Base-by-base conservation (phyloP, 192 early-diverging fungal species). In the Geosiphon pyriformis region DNA sequence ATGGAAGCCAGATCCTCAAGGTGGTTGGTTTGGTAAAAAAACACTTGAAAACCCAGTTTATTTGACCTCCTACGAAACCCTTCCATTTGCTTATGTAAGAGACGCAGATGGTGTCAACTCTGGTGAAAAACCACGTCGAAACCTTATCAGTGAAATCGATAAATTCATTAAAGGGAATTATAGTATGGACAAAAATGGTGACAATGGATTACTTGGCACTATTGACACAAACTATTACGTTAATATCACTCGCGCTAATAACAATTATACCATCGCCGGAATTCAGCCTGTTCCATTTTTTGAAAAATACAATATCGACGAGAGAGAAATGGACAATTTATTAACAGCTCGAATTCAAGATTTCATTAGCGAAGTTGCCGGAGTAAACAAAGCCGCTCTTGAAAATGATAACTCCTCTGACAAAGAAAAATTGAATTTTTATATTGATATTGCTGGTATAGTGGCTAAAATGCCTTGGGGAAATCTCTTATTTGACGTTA, bases 381-480 rank as follows among this genome's bases (percentile, higher is more conserved):
- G 52, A 2, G 58, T 82, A 15, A 61, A 83, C 71, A 87, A 86
- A 69, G 23, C 55, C 3, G 74, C 74, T 8, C 42, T 85, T 4
- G 26, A 61, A 73, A 31, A 61, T 56, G 57, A 69, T 48, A 34
- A 74, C 55, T 67, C 65, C 68, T 35, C 32, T 1, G 17, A 73
- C 48, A 25, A 55, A 49, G 64, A 61, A 23, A 23, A 61, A 49
- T 32, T 76, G 18, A 49, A 68, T 11, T 78, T 69, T 66, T 68
- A 74, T 55, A 59, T 67, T 0, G 22, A 75, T 35, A 69, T 76
- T 46, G 82, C 77, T 15, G 65, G 35, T 0, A 52, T 85, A 10
- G 67, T 83, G 33, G 65, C 70, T 20, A 55, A 75, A 53, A 60
- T 89, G 65, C 88, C 87, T 18, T 79, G 76, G 33, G 85, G 84